Percentiles rank a stretch among this genome's conserved stretches.
These are phyloP conservation scores for Perkinsus chesapeaki DNA, from an alignment of 169 alveolate genomes.

Conservation along the genomic window DNA sequence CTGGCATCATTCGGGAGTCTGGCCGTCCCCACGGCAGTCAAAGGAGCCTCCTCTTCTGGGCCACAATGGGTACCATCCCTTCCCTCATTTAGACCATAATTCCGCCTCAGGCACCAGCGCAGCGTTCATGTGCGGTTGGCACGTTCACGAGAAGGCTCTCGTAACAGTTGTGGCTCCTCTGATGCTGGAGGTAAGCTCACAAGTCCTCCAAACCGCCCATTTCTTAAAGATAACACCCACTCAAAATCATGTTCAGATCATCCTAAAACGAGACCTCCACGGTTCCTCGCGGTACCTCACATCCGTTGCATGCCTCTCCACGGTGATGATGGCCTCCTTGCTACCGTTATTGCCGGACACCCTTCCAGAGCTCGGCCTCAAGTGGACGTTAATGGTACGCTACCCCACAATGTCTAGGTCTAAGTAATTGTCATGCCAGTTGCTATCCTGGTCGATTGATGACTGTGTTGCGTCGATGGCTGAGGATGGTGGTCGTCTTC, in stretches of 20 bases:
- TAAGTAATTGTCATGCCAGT: not conserved
- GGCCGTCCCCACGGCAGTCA: not conserved
- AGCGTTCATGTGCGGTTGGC: slow-evolving; percentile 54
- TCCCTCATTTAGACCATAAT: not conserved
- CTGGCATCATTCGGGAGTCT: not conserved
- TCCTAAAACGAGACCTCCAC: not conserved
- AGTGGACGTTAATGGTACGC: not conserved
- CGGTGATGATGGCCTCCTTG: not conserved
- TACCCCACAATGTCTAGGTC: not conserved
- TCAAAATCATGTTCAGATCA: not conserved
- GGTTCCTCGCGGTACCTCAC: not conserved
- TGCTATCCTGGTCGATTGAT: not conserved
- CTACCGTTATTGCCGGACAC: not conserved
- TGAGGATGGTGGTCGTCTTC: not conserved
- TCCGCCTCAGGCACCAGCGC: slow-evolving; percentile 32
- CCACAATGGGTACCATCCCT: not conserved
- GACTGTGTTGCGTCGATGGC: not conserved
- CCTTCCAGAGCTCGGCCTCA: not conserved
- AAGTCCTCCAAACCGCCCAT: no score
- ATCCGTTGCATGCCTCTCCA: not conserved
- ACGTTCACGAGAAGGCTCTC: slow-evolving; percentile 67
- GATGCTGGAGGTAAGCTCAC: not conserved
- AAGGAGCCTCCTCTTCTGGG: slow-evolving; percentile 20
- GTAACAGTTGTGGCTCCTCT: slow-evolving; percentile 39
- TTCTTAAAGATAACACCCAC: not conserved